Percentiles rank a stretch among this genome's conserved stretches.
Conservation (phyloP, 2,329 filamentous ascomycete genomes). For the Fusarium pilosicola region DNA sequence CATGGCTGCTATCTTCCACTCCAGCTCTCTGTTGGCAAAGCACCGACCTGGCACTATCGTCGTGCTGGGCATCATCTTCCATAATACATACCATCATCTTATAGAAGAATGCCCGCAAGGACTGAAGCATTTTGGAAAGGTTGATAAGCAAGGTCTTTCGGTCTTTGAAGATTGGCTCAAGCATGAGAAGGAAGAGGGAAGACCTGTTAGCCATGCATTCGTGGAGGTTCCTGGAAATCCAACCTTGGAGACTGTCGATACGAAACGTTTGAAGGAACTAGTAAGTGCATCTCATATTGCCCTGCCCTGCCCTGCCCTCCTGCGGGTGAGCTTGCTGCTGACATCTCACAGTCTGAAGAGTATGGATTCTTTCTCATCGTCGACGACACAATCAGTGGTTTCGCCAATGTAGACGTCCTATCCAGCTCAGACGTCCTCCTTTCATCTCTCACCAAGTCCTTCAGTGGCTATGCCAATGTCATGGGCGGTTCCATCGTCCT, state of each 20-base stretch:
- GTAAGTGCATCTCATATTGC: conserved; percentile 46
- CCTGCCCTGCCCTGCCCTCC: neutral
- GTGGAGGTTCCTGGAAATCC: conserved; percentile 58
- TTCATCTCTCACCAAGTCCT: conserved; percentile 67
- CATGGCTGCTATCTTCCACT: conserved; percentile 62
- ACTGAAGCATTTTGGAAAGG: conserved; percentile 59
- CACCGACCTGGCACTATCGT: conserved; percentile 51
- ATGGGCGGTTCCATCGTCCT: conserved; percentile 63
- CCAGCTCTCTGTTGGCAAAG: conserved; percentile 52
- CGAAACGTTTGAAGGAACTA: conserved; percentile 48
- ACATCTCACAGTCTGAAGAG: conserved; percentile 49
- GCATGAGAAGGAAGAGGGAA: conserved; percentile 50
- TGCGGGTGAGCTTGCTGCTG: neutral
- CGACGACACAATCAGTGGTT: conserved; percentile 61
- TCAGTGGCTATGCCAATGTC: conserved; percentile 65
- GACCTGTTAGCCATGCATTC: conserved; percentile 57
- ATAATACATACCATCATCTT: conserved; percentile 59
- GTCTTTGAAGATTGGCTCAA: conserved; percentile 58
- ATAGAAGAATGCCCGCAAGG: conserved; percentile 56
- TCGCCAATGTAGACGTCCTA: conserved; percentile 62
- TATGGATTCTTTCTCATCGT: conserved; percentile 57
- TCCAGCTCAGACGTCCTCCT: conserved; percentile 60
- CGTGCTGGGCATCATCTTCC: conserved; percentile 63
- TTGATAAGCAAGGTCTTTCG: conserved; percentile 55
- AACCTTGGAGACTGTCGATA: conserved; percentile 47